Base-by-base conservation (phyloP, 2,329 filamentous ascomycete genomes). In the Xylaria sp. region DNA sequence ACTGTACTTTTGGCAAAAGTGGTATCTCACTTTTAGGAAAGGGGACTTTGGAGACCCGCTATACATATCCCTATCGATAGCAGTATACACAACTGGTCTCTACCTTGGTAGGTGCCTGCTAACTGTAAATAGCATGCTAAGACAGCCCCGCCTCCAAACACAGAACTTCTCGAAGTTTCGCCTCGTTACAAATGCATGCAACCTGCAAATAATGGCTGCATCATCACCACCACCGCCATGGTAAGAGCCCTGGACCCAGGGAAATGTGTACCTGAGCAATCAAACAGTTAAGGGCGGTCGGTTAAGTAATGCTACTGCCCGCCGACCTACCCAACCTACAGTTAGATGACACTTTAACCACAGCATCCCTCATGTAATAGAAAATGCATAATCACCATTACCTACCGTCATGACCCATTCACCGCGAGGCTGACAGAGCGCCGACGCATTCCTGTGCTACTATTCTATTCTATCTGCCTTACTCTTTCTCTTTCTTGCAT, bases 111-210 rank as follows among this genome's bases (percentile, higher is more conserved):
- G 28, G 4, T 28, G 28, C 28, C 28, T 28, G 28, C 28, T 28
- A 23, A 48, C 18, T 46, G 41, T 46, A 46, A 18, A 46, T 46
- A 46, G 41, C 41, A 18, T 46, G 15, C 41, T 46, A 46, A 44
- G 18, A 46, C 9, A n/a, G 34, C 25, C 54, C 54, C 34, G n/a
- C 54, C 34, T 7, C 41, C 25, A n/a, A 31, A 15, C 7, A 18
- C 28, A 46, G 52, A 54, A 28, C 58, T 69, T 69, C 67, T 69
- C 67, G 67, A 69, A 69, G 58, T 66, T 69, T 69, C 67, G 57
- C 52, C 58, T 23, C 28, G 60, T 63, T 66, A 61, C 37, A 63
- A 63, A 63, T 60, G 56, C 63, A 58, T 13, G 50, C 65, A n/a
- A 52, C 39, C 23, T 41, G 51, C 46, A 41, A 31, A 52, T 46